A percentile compares a stretch with the other conserved stretches of the same genome.
phyloP scores from a whole-genome alignment of 2,329 filamentous ascomycete genomes.

The Xylariaceae sp. region DNA sequence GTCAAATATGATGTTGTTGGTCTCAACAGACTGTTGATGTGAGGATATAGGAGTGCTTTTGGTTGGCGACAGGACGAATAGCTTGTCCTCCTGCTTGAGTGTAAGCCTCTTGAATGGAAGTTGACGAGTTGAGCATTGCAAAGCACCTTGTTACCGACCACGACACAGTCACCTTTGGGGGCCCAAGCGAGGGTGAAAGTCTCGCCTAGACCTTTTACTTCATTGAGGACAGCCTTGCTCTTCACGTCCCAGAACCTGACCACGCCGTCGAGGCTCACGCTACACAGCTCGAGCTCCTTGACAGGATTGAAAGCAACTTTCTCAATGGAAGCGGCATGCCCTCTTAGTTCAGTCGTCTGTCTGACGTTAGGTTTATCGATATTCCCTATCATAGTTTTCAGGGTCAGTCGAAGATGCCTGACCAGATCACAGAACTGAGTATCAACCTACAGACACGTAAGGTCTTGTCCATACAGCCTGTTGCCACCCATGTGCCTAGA shows the following conservation, averaged over 20 bases:
- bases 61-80: slow-evolving; percentile 62
- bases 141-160: slow-evolving; percentile 70
- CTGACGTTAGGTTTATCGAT: slow-evolving; percentile 72
- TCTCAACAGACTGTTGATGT: slow-evolving; percentile 61
- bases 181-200: slow-evolving; percentile 73
- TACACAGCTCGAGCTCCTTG: slow-evolving; percentile 75
- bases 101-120: slow-evolving; percentile 3
- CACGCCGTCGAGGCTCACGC: slow-evolving; percentile 69
- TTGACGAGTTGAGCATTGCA: neutral
- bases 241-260: slow-evolving; percentile 80
- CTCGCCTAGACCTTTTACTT: slow-evolving; percentile 63
- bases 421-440: neutral
- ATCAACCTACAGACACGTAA: slow-evolving; percentile 65
- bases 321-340: slow-evolving; percentile 64
- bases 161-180: slow-evolving; percentile 65
- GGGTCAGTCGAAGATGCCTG: slow-evolving; percentile 4
- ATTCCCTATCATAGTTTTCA: slow-evolving; percentile 54
- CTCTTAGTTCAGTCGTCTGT: slow-evolving; percentile 72
- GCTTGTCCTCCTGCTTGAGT: slow-evolving; percentile 51
- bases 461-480: slow-evolving; percentile 68
- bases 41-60: slow-evolving; percentile 54
- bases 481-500: slow-evolving; percentile 77
- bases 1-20: slow-evolving; percentile 72
- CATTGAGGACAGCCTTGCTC: slow-evolving; percentile 67
- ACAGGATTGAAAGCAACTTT: slow-evolving; percentile 76